These are phyloP conservation scores for Diversispora epigaea DNA, from an alignment of 192 early-diverging fungal genomes.

Conservation along the genomic window DNA sequence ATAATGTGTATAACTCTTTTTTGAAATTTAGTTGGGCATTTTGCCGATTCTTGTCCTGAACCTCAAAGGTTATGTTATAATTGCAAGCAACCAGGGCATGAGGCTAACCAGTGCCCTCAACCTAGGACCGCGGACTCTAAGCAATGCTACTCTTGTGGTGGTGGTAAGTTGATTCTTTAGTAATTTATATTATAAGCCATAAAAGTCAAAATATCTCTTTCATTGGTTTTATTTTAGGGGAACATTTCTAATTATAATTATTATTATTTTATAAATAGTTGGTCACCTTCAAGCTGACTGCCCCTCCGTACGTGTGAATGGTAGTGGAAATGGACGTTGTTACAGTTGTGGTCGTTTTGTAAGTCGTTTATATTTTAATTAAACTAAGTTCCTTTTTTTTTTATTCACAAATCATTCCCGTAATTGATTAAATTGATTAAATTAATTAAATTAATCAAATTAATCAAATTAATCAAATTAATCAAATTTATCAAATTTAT, in stretches of 20 bases:
- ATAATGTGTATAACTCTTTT: neutral
- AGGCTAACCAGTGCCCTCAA: slow-evolving; percentile 49
- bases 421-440: neutral
- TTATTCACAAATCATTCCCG: neutral
- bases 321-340: slow-evolving; percentile 42
- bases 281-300: slow-evolving; percentile 57
- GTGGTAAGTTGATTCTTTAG: slow-evolving; percentile 36
- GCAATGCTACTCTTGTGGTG: slow-evolving; percentile 55
- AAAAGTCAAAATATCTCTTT: no score
- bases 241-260: no score
- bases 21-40: slow-evolving; percentile 47
- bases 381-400: neutral
- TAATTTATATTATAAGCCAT: no score
- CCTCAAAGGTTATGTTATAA: slow-evolving; percentile 58
- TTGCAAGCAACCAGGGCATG: slow-evolving; percentile 55
- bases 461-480: neutral
- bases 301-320: slow-evolving; percentile 37
- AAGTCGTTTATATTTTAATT: slow-evolving; percentile 32
- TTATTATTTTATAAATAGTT: slow-evolving; percentile 35
- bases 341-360: slow-evolving; percentile 54
- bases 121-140: slow-evolving; percentile 50
- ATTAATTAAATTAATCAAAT: neutral
- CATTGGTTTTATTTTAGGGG: no score
- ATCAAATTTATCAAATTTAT: neutral
- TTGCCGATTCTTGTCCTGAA: slow-evolving; percentile 50